Evolutionary conservation across 768 basidiomycete genomes (phyloP), one percentile per base, ranked within the genome.

Genomic region (Pleurotus eryngii): DNA sequence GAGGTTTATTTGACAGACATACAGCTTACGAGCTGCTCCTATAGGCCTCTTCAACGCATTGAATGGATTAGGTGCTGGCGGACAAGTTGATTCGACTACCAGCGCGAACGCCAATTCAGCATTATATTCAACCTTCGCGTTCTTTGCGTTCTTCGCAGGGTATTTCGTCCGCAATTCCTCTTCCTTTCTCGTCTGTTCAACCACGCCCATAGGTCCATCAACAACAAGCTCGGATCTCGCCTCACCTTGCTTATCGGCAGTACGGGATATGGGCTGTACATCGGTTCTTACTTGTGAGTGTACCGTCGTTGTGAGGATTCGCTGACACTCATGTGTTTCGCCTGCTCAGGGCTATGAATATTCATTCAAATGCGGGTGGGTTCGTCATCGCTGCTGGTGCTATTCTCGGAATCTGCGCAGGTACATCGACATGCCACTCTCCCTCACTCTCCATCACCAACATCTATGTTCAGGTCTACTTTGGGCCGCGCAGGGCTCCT

Each of bases 401-500:
- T 40, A 65, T 89, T 56, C 82, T 92, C 14, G 90, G 90, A n/a
- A 60, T 90, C 48, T 89, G 86, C 63, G 90, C 79, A 1, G 79
- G 77, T 46, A 37, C n/a, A 35, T 18, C n/a, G 20, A 17, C 8
- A n/a, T 45, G 3, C 42, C 20, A 15, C 42, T 3, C 14, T 45
- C 20, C 42, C 40, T 14, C n/a, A 11, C 42, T 17, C 42, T 4
- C 86, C 39, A 65, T 89, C 55, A 81, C 92, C 15, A 90, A 90
- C n/a, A 59, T 89, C 49, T 89, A 86, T 63, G 89, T 77, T 1
- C 22, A 51, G 79, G 77, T 43, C 66, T 93, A 46, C 73, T 92
- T 6, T 92, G 91, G 90, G 86, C 89, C 0, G 89, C 90, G 1
- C 90, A 92, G 64, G 91, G 90, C 18, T 85, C 83, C 17, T 72